These are phyloP conservation scores for Russula abietina DNA, from an alignment of 768 basidiomycete species.

Conservation along the genomic window DNA sequence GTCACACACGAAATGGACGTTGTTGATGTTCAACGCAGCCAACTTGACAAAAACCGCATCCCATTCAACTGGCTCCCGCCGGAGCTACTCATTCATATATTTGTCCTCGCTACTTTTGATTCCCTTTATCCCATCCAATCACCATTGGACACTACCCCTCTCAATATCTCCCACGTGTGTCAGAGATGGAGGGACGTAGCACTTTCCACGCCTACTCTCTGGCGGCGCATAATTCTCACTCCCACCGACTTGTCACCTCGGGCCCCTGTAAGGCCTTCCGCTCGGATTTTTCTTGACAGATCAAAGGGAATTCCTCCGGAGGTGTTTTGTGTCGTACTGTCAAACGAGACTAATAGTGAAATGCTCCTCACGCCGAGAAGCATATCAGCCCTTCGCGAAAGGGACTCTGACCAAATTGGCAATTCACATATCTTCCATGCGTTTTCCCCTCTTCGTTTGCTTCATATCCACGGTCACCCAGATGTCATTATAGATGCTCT, in stretches of 20 bases:
- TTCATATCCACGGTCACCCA: constrained; percentile 5
- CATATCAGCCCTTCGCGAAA: background rate
- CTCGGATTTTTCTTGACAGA: constrained; percentile 6
- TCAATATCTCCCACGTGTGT: constrained; percentile 22
- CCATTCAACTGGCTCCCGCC: constrained; percentile 20
- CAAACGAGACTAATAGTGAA: background rate
- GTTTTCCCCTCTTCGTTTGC: constrained; percentile 5
- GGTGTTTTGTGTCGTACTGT: constrained; percentile 4
- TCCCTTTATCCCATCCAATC: background rate
- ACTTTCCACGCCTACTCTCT: constrained; percentile 18
- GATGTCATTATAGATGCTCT: constrained; percentile 9
- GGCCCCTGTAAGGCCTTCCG: background rate
- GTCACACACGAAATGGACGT: background rate
- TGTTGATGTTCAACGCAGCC: constrained; percentile 8
- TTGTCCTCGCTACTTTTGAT: constrained; percentile 7
- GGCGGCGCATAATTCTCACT: constrained; percentile 18
- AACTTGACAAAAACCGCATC: constrained; percentile 4
- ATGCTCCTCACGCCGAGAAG: background rate
- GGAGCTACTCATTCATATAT: constrained; percentile 24
- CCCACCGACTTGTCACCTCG: background rate
- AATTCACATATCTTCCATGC: background rate
- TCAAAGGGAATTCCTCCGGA: constrained; percentile 3
- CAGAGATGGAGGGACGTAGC: constrained; percentile 19
- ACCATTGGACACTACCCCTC: constrained; percentile 8
- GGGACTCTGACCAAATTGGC: background rate